phyloP scores from a whole-genome alignment of 139 green algal species.

The Volvox africanus region DNA sequence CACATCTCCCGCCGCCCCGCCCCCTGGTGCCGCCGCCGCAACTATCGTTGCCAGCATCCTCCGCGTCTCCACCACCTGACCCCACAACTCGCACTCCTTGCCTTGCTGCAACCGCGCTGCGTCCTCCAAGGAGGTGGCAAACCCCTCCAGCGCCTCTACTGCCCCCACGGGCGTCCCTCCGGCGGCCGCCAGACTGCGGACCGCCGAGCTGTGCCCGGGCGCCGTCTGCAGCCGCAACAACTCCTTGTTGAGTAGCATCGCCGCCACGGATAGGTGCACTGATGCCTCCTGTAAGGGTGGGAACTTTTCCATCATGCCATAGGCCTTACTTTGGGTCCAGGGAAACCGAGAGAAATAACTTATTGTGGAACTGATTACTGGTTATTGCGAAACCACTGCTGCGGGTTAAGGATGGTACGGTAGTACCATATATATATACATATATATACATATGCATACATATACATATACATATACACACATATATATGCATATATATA shows the following conservation, averaged over 20 bases:
- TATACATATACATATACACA: not conserved
- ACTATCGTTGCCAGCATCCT: not conserved
- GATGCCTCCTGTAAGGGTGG: conserved; percentile 19
- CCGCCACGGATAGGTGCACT: conserved; percentile 25
- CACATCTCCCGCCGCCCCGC: not conserved
- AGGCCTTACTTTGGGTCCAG: no score
- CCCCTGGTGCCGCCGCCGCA: not conserved
- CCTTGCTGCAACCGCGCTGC: not conserved
- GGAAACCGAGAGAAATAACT: no score
- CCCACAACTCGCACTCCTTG: conserved; percentile 23
- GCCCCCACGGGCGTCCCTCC: not conserved
- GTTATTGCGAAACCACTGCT: no score
- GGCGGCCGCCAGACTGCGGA: not conserved
- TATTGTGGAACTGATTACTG: no score
- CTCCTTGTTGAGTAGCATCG: conserved; percentile 13
- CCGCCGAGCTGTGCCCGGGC: not conserved
- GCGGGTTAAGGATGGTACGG: no score
- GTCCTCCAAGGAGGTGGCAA: conserved; percentile 7
- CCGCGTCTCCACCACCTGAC: conserved; percentile 18
- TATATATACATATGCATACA: not conserved
- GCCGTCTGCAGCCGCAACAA: not conserved
- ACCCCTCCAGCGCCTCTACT: not conserved
- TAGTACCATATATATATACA: not conserved
- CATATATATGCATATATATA: not conserved
- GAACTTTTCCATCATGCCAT: no score